Percentiles rank a stretch among this genome's conserved stretches.
These are phyloP conservation scores for Daldinia vernicosa DNA, from an alignment of 495 filamentous ascomycete species.

Conservation along the genomic window DNA sequence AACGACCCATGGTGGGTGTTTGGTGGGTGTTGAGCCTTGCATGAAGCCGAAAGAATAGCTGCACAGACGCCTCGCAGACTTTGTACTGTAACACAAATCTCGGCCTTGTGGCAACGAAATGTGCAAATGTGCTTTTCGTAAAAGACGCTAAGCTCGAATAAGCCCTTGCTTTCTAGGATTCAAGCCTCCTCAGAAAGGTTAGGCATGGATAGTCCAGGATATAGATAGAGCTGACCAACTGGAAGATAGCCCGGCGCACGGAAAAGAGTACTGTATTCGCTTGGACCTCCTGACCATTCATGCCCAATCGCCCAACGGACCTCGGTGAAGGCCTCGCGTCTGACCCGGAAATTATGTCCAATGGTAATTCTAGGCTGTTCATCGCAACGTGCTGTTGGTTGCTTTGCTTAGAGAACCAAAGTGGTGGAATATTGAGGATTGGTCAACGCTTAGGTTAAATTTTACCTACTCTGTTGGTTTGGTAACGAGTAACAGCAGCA, in stretches of 20 bases:
- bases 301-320: conserved; percentile 49
- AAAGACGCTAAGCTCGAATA: conserved; percentile 43
- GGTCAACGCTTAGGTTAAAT: conserved; percentile 24
- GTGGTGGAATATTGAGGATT: conserved; percentile 36
- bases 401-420: conserved; percentile 27
- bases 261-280: conserved; percentile 47
- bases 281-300: conserved; percentile 52
- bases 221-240: conserved; percentile 50
- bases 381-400: conserved; percentile 47
- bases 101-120: conserved; percentile 38
- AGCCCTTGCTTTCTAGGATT: conserved; percentile 43
- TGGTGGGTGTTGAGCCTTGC: conserved; percentile 38
- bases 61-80: conserved; percentile 45
- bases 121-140: conserved; percentile 24
- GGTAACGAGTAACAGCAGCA: conserved; percentile 8
- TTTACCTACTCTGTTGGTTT: conserved; percentile 6
- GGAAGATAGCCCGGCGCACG: conserved; percentile 50
- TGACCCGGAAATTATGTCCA: conserved; percentile 55
- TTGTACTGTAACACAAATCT: conserved; percentile 46
- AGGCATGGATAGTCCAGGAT: conserved; percentile 47
- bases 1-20: conserved; percentile 28
- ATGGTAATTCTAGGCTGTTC: conserved; percentile 42
- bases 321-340: conserved; percentile 48
- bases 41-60: conserved; percentile 39
- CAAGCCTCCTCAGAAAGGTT: conserved; percentile 41